Base-by-base conservation (phyloP, 352 stramenopile species). In the Phytophthora tentaculata region DNA sequence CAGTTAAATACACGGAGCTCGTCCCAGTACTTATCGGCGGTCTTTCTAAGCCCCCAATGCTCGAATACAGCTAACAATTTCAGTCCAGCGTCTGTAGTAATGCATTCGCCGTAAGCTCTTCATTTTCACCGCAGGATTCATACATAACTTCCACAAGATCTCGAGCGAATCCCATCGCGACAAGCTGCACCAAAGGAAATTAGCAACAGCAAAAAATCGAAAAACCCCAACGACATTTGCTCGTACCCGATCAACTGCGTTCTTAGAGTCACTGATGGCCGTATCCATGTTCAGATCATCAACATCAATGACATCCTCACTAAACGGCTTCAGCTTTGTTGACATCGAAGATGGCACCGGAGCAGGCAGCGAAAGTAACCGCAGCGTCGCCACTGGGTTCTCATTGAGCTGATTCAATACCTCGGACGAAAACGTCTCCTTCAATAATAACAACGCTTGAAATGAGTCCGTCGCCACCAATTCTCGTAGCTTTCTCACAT, bases 81-180 rank as follows among this genome's bases (percentile, higher is more conserved):
- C n/a, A n/a, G n/a, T 80, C 69, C 17, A 90, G 67, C 17, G 82
- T 90, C 47, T 89, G 72, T 22, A 89, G 77, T 28, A 92, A 61
- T 28, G 81, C 66, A 51, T 90, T 86, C 0, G 77, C 79, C 6
- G 84, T 73, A 9, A 81, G 23, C 29, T 89, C 69, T 57, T 92
- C 84, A 52, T 91, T 74, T 1, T 62, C 67, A 16, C 62, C 77
- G 43, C 84, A 92, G 2, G 81, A 90, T 56, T 91, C 84, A 67
- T 88, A 88, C 37, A 93, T 74, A 0, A 69, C 61, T 17, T 66
- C 50, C 0, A 87, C 81, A 49, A 91, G 68, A 59, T 90, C 81
- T 13, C 51, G 62, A 13, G 58, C 63, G 56, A 93, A 93, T 0
- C 84, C 84, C 78, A 93, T 87, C 2, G 73, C 68, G 10, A 72